Evolutionary conservation across 805 yeast species (phyloP).

Genomic region (Candida manassasensis): DNA sequence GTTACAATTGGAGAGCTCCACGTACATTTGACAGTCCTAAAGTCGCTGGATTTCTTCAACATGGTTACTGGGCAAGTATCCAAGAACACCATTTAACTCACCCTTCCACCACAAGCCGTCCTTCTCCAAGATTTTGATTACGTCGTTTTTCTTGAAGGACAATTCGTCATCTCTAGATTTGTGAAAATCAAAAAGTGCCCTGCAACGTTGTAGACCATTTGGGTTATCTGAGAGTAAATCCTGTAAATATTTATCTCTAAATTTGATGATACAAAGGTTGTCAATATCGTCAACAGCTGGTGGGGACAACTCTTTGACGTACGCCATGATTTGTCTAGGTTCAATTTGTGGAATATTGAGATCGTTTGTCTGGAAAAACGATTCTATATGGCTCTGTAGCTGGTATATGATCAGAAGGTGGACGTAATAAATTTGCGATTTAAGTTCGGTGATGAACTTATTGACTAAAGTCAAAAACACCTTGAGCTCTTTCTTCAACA

Average conservation of each 20-base stretch:
- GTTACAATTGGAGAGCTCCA: background rate
- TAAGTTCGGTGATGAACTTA: constrained; percentile 26
- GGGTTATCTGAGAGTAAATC: constrained; percentile 8
- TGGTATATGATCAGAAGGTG: constrained; percentile 34
- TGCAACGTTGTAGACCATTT: constrained; percentile 17
- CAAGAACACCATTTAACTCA: constrained; percentile 18
- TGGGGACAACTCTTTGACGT: background rate
- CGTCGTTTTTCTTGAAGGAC: constrained; percentile 39
- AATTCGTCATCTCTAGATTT: constrained; percentile 40
- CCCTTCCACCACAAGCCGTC: constrained; percentile 37
- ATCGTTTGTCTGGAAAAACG: constrained; percentile 9
- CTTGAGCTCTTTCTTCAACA: constrained; percentile 46
- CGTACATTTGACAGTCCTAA: no score
- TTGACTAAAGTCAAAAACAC: constrained; percentile 31
- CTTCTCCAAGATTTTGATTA: constrained; percentile 31
- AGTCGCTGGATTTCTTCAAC: constrained; percentile 17
- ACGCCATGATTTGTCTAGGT: background rate
- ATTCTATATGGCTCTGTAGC: constrained; percentile 16
- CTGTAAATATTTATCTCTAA: constrained; percentile 17
- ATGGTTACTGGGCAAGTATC: constrained; percentile 28
- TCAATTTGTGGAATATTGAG: background rate
- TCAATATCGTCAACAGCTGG: constrained; percentile 11
- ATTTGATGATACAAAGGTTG: constrained; percentile 17
- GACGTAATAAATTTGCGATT: constrained; percentile 31
- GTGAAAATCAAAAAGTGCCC: constrained; percentile 37